Conservation (phyloP, 192 early-diverging fungal genomes). For the Dispira parvispora region DNA sequence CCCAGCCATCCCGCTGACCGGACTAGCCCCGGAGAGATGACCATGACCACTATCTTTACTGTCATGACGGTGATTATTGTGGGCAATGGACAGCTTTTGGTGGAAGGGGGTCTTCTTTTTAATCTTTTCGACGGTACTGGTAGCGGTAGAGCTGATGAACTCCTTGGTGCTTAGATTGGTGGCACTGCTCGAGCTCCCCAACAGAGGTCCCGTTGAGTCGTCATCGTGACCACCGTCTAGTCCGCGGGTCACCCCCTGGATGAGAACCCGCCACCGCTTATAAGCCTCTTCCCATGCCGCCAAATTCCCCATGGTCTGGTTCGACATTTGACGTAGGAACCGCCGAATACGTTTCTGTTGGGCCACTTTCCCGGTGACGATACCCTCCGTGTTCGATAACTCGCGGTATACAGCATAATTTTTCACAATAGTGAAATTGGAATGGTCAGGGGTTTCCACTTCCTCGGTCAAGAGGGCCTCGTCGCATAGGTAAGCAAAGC, state of each 20-base stretch:
- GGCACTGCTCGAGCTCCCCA: not conserved
- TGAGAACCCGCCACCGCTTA: conserved; percentile 52
- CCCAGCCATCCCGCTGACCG: not conserved
- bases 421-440: conserved; percentile 42
- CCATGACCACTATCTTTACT: not conserved
- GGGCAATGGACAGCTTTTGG: conserved; percentile 7
- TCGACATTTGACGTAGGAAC: conserved; percentile 42
- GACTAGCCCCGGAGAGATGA: not conserved
- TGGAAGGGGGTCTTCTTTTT: conserved; percentile 12
- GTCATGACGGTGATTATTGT: not conserved
- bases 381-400: conserved; percentile 27
- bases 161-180: conserved; percentile 5
- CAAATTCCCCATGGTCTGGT: conserved; percentile 53
- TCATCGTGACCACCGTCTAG: not conserved
- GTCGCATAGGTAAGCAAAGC: conserved; percentile 50
- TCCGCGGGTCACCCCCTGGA: conserved; percentile 8
- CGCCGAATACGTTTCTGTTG: conserved; percentile 64
- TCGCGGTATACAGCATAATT: conserved; percentile 56
- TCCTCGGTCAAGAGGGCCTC: conserved; percentile 56
- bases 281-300: conserved; percentile 74
- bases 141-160: conserved; percentile 10
- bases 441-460: conserved; percentile 22
- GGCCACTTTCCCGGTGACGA: conserved; percentile 35
- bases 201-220: not conserved
- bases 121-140: conserved; percentile 18